Percentiles rank a stretch among this genome's conserved stretches.
These are phyloP conservation scores for Calendula officinalis DNA, from an alignment of 129 eudicot species.

Conservation along the genomic window DNA sequence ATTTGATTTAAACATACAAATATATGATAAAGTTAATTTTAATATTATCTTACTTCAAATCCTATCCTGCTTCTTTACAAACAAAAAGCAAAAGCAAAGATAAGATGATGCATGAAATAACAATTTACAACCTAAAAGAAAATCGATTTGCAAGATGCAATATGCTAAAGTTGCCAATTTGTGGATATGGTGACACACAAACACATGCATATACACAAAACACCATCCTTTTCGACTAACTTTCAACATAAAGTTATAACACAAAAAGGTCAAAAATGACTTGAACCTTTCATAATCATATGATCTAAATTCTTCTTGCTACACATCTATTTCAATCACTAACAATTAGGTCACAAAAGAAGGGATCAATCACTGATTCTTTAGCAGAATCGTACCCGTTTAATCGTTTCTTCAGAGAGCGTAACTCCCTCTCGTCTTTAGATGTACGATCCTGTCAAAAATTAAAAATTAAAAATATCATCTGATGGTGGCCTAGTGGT, in stretches of 20 bases:
- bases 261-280: slow-evolving; percentile 20
- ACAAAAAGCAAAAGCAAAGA: slow-evolving; percentile 19
- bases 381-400: slow-evolving; percentile 62
- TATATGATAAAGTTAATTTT: neutral
- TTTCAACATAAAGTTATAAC: slow-evolving; percentile 26
- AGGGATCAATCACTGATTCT: slow-evolving; percentile 68
- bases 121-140: slow-evolving; percentile 23
- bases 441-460: slow-evolving; percentile 58
- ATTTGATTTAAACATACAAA: neutral
- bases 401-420: slow-evolving; percentile 77
- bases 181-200: slow-evolving; percentile 31
- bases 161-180: slow-evolving; percentile 21
- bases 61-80: neutral
- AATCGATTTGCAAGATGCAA: slow-evolving; percentile 3
- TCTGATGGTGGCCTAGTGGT: neutral
- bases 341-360: slow-evolving; percentile 53
- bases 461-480: neutral
- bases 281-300: slow-evolving; percentile 22
- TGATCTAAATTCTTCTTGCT: slow-evolving; percentile 2
- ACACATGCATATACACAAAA: slow-evolving; percentile 16
- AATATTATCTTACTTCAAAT: neutral
- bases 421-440: slow-evolving; percentile 72
- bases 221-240: slow-evolving; percentile 12
- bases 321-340: slow-evolving; percentile 5
- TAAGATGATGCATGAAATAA: slow-evolving; percentile 22